Evolutionary conservation across 2,329 filamentous ascomycete species (phyloP).

Genomic region (Endoconidiophora polonica): DNA sequence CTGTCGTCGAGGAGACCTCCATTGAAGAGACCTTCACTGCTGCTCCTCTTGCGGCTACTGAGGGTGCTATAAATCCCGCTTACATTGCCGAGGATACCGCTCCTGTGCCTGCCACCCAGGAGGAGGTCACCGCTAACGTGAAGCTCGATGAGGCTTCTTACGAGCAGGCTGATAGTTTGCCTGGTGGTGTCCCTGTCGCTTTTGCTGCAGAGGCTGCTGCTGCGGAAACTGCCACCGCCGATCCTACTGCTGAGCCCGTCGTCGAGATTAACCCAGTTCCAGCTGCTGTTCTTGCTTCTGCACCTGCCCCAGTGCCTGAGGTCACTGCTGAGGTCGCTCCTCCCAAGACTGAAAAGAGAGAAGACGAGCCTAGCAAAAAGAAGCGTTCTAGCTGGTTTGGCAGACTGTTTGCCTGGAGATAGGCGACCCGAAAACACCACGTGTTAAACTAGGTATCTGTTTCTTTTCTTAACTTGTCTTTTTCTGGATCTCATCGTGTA

Average conservation of each 20-base stretch:
- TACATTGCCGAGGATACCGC: constrained; percentile 63
- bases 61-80: constrained; percentile 61
- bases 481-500: background rate
- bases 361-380: constrained; percentile 3
- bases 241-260: constrained; percentile 16
- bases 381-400: constrained; percentile 10
- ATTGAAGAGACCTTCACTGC: constrained; percentile 28
- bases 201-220: constrained; percentile 48
- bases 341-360: constrained; percentile 20
- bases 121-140: constrained; percentile 55
- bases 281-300: constrained; percentile 7
- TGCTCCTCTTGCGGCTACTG: constrained; percentile 44
- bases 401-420: constrained; percentile 12
- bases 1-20: constrained; percentile 8
- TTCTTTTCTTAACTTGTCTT: constrained; percentile 3
- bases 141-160: constrained; percentile 74
- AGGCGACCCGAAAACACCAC: background rate
- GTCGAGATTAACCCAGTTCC: constrained; percentile 10
- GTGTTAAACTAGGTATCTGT: background rate
- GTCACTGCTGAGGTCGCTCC: constrained; percentile 19
- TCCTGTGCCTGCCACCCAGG: constrained; percentile 52
- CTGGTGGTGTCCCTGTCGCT: constrained; percentile 46
- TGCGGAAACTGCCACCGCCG: constrained; percentile 35
- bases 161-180: constrained; percentile 55
- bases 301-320: constrained; percentile 10